Conservation (phyloP, 1,139 yeast genomes). For the Hansenula sp. region DNA sequence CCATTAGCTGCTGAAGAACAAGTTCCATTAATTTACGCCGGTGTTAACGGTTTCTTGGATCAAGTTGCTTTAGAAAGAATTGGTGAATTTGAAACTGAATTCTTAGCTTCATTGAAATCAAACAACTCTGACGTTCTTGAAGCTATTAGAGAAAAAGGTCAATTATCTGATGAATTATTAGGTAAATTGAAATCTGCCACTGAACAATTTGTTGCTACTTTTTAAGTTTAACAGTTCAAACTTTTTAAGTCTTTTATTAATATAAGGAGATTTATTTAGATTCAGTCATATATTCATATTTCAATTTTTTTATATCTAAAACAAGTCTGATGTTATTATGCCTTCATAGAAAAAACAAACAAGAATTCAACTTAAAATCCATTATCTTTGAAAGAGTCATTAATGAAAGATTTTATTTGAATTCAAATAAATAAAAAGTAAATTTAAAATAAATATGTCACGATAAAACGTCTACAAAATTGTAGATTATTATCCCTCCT, state of each 20-base stretch:
- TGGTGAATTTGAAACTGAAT: conserved; percentile 88
- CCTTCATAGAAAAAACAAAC: conserved; percentile 5
- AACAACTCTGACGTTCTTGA: conserved; percentile 82
- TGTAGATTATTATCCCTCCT: too few species aligned
- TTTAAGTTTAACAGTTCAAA: conserved; percentile 34
- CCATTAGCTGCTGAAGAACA: conserved; percentile 99
- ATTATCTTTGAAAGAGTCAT: conserved; percentile 3
- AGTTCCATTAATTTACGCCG: conserved; percentile 98
- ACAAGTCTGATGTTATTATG: conserved; percentile 3
- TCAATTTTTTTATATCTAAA: conserved; percentile 1
- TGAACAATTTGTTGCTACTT: conserved; percentile 88
- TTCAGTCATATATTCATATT: conserved; percentile 3
- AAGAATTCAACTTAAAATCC: not conserved
- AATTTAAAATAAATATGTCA: conserved; percentile 6
- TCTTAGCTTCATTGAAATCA: conserved; percentile 87
- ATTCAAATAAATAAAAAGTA: conserved; percentile 1
- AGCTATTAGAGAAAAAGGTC: conserved; percentile 87
- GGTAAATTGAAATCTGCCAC: conserved; percentile 87
- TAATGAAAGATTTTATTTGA: conserved; percentile 5
- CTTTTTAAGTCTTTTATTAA: too few species aligned
- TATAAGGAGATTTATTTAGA: not conserved
- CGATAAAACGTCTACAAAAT: not conserved
- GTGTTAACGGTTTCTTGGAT: conserved; percentile 99
- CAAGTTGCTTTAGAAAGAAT: conserved; percentile 79
- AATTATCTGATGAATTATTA: conserved; percentile 82